These are phyloP conservation scores for Cicer yamashitae DNA, from an alignment of 306 rosid species.

Conservation along the genomic window DNA sequence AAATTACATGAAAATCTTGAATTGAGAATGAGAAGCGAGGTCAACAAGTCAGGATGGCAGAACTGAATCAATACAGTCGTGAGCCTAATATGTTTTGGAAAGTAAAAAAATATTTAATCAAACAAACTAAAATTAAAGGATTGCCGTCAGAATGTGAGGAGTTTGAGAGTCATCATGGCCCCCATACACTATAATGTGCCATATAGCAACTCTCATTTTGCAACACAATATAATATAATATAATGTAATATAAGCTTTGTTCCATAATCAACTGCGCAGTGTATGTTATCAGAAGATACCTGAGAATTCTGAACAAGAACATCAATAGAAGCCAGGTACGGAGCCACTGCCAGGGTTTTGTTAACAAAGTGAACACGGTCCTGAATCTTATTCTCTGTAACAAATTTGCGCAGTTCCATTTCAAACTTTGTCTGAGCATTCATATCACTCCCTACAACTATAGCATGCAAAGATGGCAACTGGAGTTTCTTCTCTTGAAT, in stretches of 20 bases:
- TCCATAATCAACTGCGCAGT: constrained; percentile 31
- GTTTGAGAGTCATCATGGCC: background rate
- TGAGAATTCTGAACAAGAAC: constrained; percentile 99
- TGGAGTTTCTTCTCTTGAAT: constrained; percentile 75
- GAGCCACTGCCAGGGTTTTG: constrained; percentile 90
- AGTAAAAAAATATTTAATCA: background rate
- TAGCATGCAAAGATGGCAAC: constrained; percentile 86
- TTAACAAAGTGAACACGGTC: constrained; percentile 91
- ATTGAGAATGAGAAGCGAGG: background rate
- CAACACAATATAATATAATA: constrained; percentile 20
- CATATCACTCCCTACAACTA: constrained; percentile 92
- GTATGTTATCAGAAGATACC: constrained; percentile 56
- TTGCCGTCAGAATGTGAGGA: background rate
- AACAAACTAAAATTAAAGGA: constrained; percentile 6
- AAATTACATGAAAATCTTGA: constrained; percentile 6
- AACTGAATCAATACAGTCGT: background rate
- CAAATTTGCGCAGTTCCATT: constrained; percentile 76
- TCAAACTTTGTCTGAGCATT: constrained; percentile 81
- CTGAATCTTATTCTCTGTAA: constrained; percentile 69
- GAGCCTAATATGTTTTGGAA: background rate
- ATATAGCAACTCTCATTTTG: constrained; percentile 21
- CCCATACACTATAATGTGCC: background rate
- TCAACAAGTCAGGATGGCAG: background rate
- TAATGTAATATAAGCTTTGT: background rate
- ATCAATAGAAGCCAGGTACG: constrained; percentile 87